Evolutionary conservation across 2,329 filamentous ascomycete genomes (phyloP).

Genomic region (Exutisphaerella laricina): DNA sequence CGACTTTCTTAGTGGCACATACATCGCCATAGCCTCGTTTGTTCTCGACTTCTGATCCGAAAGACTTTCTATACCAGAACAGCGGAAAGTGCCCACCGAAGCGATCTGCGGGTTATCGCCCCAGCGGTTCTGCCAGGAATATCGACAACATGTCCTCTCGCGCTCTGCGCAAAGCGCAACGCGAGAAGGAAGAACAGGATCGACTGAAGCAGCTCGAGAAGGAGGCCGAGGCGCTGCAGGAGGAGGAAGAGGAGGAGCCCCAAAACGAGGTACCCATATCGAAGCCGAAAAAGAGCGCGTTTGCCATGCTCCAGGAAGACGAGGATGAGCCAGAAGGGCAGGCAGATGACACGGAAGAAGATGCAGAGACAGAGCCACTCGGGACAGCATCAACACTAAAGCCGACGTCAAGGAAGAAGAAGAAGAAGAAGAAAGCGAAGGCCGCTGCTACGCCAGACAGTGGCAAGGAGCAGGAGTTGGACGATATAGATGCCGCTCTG

Average conservation of each 20-base stretch:
- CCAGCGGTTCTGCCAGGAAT: not conserved
- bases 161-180: slow-evolving; percentile 59
- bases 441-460: slow-evolving; percentile 20
- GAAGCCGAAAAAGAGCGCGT: slow-evolving; percentile 38
- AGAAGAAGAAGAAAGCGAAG: slow-evolving; percentile 49
- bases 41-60: too few relatives aligned
- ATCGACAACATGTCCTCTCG: slow-evolving; percentile 54
- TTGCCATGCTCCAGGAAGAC: slow-evolving; percentile 42
- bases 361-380: slow-evolving; percentile 17
- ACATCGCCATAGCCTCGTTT: too few relatives aligned
- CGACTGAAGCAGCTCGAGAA: slow-evolving; percentile 39
- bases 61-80: not conserved
- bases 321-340: slow-evolving; percentile 35
- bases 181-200: slow-evolving; percentile 54
- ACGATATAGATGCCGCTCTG: slow-evolving; percentile 63
- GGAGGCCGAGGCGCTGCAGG: slow-evolving; percentile 23
- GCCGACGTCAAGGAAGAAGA: slow-evolving; percentile 50
- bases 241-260: slow-evolving; percentile 35
- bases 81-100: not conserved
- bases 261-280: slow-evolving; percentile 35
- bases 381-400: slow-evolving; percentile 10
- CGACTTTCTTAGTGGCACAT: too few relatives aligned
- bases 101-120: not conserved
- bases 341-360: slow-evolving; percentile 33
- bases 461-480: slow-evolving; percentile 35